Percentiles rank a stretch among this genome's conserved stretches.
Evolutionary conservation across 1,139 yeast species (phyloP).

Genomic region (Scheffersomyces parashehatae): DNA sequence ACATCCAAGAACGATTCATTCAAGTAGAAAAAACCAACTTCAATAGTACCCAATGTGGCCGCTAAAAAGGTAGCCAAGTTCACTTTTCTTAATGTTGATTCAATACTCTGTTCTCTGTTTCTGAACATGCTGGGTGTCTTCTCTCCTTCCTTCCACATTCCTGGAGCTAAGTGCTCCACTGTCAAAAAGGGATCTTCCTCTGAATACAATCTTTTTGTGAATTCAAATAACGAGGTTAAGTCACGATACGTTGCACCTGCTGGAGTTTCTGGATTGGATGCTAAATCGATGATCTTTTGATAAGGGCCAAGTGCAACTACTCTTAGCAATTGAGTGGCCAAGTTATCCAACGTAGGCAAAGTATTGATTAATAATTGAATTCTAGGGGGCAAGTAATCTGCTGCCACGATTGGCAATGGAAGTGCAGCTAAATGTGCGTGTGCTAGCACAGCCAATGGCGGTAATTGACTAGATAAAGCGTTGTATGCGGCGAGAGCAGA

Average conservation of each 20-base stretch:
- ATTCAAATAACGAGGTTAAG: constrained; percentile 73
- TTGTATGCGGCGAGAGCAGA: constrained; percentile 47
- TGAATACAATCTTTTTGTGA: constrained; percentile 63
- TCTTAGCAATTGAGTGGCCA: constrained; percentile 72
- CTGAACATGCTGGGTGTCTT: constrained; percentile 57
- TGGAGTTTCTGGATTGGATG: constrained; percentile 69
- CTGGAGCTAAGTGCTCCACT: constrained; percentile 62
- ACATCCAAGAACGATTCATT: constrained; percentile 83
- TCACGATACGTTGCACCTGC: constrained; percentile 76
- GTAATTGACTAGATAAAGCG: constrained; percentile 41
- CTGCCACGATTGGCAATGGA: constrained; percentile 58
- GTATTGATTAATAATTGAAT: constrained; percentile 64
- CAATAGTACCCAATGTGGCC: constrained; percentile 81
- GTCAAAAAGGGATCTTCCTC: constrained; percentile 68
- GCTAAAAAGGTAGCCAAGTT: constrained; percentile 85
- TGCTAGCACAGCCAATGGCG: constrained; percentile 40
- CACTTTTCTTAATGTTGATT: constrained; percentile 74
- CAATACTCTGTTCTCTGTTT: constrained; percentile 64
- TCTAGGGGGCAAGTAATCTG: constrained; percentile 57
- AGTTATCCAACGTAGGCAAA: constrained; percentile 70
- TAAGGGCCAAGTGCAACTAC: constrained; percentile 70
- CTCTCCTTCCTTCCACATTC: constrained; percentile 66
- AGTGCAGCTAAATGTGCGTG: constrained; percentile 59
- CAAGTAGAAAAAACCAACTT: constrained; percentile 83
- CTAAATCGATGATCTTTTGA: constrained; percentile 70